Evolutionary conservation across 2,329 filamentous ascomycete genomes (phyloP).

Genomic region (Graphilbum sp.): DNA sequence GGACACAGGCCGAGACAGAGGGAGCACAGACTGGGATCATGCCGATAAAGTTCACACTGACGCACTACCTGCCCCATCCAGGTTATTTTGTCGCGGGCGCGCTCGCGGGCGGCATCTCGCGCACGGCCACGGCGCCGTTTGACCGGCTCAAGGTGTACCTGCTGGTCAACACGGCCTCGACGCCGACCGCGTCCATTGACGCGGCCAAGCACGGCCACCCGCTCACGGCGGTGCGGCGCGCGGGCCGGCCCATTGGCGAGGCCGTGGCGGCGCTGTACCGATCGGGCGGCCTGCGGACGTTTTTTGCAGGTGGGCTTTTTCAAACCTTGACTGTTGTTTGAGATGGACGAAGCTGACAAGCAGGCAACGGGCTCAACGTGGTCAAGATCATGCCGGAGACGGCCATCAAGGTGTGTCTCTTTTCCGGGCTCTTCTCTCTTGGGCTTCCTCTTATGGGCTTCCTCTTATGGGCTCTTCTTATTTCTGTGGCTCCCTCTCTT

Average conservation of each 20-base stretch:
- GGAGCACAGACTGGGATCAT: too few species aligned
- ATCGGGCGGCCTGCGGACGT: conserved; percentile 69
- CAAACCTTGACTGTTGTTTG: neutral
- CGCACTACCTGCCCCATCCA: conserved; percentile 63
- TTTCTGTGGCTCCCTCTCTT: too few species aligned
- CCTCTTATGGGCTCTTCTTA: too few species aligned
- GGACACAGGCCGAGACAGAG: neutral
- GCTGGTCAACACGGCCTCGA: conserved; percentile 67
- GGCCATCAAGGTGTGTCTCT: conserved; percentile 53
- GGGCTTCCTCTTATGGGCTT: too few species aligned
- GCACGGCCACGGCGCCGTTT: conserved; percentile 87
- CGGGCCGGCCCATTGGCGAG: conserved; percentile 51
- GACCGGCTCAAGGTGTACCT: conserved; percentile 96
- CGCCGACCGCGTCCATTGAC: conserved; percentile 38
- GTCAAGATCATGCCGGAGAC: conserved; percentile 98
- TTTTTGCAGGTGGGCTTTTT: conserved; percentile 65
- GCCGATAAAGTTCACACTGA: conserved; percentile 33
- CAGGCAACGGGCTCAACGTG: conserved; percentile 91
- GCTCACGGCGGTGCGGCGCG: conserved; percentile 45
- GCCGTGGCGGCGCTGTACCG: conserved; percentile 69
- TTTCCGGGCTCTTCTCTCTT: too few species aligned
- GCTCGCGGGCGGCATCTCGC: conserved; percentile 82
- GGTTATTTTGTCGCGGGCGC: conserved; percentile 97
- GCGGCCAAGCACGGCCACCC: conserved; percentile 57
- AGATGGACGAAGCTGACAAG: neutral